phyloP scores from a whole-genome alignment of 805 yeast genomes.

The Ascoidea rubescens region DNA sequence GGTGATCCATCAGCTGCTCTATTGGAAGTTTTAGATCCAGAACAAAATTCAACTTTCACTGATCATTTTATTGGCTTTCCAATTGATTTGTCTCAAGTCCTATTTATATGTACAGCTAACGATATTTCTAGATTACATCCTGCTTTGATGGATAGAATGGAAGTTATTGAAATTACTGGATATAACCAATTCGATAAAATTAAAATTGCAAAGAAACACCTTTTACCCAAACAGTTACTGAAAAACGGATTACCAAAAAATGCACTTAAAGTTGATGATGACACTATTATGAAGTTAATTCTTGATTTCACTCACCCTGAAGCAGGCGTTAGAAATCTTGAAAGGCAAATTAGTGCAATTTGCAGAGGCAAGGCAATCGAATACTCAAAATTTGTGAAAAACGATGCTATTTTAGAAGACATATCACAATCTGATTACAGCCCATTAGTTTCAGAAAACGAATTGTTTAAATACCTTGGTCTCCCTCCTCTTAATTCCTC shows the following conservation, averaged over 20 bases:
- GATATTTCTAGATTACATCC: constrained; percentile 55
- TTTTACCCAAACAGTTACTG: constrained; percentile 62
- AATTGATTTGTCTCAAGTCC: constrained; percentile 64
- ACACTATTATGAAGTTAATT: constrained; percentile 48
- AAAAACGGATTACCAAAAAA: constrained; percentile 44
- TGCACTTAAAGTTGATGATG: constrained; percentile 18
- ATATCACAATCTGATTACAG: constrained; percentile 17
- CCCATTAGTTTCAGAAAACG: constrained; percentile 31
- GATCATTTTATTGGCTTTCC: constrained; percentile 86
- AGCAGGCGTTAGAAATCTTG: constrained; percentile 75
- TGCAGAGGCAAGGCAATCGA: constrained; percentile 79
- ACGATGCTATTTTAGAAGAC: constrained; percentile 14
- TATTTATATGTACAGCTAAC: constrained; percentile 81
- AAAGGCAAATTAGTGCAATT: constrained; percentile 57
- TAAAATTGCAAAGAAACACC: constrained; percentile 51
- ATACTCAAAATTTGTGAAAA: constrained; percentile 23
- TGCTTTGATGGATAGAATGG: constrained; percentile 76
- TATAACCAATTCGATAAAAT: constrained; percentile 69
- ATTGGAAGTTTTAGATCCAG: constrained; percentile 82
- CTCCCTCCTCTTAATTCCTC: constrained; percentile 32
- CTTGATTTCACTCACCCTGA: constrained; percentile 59
- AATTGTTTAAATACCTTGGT: constrained; percentile 59
- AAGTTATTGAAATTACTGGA: constrained; percentile 64
- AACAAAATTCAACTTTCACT: constrained; percentile 61
- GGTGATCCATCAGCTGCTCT: constrained; percentile 90